phyloP scores from a whole-genome alignment of 352 stramenopile genomes.

The Pythium insidiosum region DNA sequence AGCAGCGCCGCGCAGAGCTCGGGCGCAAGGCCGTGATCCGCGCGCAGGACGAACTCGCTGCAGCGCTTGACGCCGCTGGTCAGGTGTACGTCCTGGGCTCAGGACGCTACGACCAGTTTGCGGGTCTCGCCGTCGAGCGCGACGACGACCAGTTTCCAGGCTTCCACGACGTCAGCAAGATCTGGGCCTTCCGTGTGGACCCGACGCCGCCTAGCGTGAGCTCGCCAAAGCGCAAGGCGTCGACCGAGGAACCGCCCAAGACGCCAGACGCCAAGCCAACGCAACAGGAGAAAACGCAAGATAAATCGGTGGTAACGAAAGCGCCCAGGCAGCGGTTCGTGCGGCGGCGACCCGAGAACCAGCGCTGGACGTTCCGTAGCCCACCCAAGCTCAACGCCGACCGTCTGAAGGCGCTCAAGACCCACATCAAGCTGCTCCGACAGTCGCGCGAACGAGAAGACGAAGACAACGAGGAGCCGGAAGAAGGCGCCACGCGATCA shows the following conservation, averaged over 20 bases:
- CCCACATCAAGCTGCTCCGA: slow-evolving; percentile 8
- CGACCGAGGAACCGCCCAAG: background rate
- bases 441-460: slow-evolving; percentile 1
- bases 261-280: background rate
- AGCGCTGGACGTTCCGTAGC: slow-evolving; percentile 54
- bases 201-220: slow-evolving; percentile 1
- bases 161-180: slow-evolving; percentile 49
- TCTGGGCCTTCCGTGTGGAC: slow-evolving; percentile 47
- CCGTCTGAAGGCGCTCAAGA: slow-evolving; percentile 20
- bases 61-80: slow-evolving; percentile 85
- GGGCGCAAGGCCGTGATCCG: slow-evolving; percentile 46
- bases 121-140: slow-evolving; percentile 27
- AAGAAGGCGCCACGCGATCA: background rate
- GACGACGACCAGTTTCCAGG: slow-evolving; percentile 56
- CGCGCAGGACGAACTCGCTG: slow-evolving; percentile 74
- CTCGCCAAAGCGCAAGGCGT: background rate
- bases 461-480: background rate
- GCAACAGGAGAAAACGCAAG: slow-evolving; percentile 6
- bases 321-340: slow-evolving; percentile 29
- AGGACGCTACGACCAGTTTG: slow-evolving; percentile 83
- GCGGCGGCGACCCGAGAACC: slow-evolving; percentile 51
- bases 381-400: slow-evolving; percentile 45
- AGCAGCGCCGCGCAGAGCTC: slow-evolving; percentile 38
- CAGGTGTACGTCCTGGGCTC: slow-evolving; percentile 91
- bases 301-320: slow-evolving; percentile 2